Base-by-base conservation (phyloP, 768 basidiomycete genomes). In the Amanita fuliginea region DNA sequence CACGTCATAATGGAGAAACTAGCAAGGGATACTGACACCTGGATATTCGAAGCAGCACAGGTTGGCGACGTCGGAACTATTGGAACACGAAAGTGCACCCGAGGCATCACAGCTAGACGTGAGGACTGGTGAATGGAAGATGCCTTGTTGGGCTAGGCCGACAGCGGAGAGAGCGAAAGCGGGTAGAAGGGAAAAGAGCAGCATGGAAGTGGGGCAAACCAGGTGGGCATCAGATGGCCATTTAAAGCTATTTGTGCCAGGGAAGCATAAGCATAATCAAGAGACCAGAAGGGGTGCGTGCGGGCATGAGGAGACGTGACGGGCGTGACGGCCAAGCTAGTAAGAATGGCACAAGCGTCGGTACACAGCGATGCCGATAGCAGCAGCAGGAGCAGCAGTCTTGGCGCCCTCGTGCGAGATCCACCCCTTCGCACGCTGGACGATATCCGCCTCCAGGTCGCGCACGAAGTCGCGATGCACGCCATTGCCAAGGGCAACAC, bases 361-460 rank as follows among this genome's bases (percentile, higher is more conserved):
- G 18, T 19, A 19, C 11, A 40, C 39, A 40, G 39, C 39, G 39
- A 18, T 6, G 18, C 32, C 4, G 32, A 2, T 16, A 30, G 22
- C 22, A 4, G 9, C 22, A 32, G 14, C 22, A 39, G 34, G 1
- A 28, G 42, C 28, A 41, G 39, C 39, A 49, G 47, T n/a, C 30
- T 49, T 13, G 47, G 47, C 21, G 39, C 36, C 1, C 36, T 49
- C 21, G 39, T 49, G 9, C 47, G 19, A 13, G 18, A 26, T 26
- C 28, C 19, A 9, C 54, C 21, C 42, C 46, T 16, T 51, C 62
- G 1, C 11, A 76, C 75, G 2, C 62, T 81, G 26, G 75, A 70
- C 24, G 70, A 71, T 43, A 65, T 80, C 6, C 72, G 76, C 13
- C 65, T 73, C 34, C 73, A 77, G 51, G 77, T 76, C 14, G 75